These are phyloP conservation scores for Fusarium aywerte DNA, from an alignment of 2,329 filamentous ascomycete species.

Conservation along the genomic window DNA sequence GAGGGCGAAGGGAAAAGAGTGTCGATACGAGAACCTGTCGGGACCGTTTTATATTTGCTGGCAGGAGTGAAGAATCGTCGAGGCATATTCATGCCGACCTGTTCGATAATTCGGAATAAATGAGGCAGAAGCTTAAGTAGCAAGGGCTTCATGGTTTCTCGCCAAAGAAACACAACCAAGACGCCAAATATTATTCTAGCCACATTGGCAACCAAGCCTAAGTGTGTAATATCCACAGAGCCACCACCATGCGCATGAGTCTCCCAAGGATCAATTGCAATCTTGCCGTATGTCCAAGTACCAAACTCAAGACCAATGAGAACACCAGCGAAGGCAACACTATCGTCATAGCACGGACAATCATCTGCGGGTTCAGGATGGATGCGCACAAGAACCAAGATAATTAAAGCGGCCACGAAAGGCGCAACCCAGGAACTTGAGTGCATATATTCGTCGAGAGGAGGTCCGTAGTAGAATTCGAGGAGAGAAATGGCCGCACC, in stretches of 20 bases:
- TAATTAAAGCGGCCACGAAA: constrained; percentile 69
- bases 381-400: constrained; percentile 83
- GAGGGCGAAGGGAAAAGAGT: constrained; percentile 91
- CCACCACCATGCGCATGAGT: constrained; percentile 59
- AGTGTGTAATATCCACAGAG: constrained; percentile 71
- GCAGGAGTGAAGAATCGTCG: constrained; percentile 91
- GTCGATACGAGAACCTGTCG: constrained; percentile 72
- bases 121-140: constrained; percentile 83
- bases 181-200: constrained; percentile 82
- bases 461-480: constrained; percentile 69
- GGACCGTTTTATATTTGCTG: constrained; percentile 89
- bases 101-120: constrained; percentile 86
- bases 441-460: constrained; percentile 77
- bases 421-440: constrained; percentile 72
- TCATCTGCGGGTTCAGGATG: constrained; percentile 97
- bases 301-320: constrained; percentile 86
- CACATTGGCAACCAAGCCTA: constrained; percentile 73
- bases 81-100: constrained; percentile 80
- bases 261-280: constrained; percentile 58
- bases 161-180: constrained; percentile 86
- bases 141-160: constrained; percentile 86
- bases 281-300: constrained; percentile 81
- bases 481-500: constrained; percentile 72
- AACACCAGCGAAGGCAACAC: constrained; percentile 90
- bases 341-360: constrained; percentile 97